phyloP scores from a whole-genome alignment of 805 yeast species.

The Suhomyces emberorum region DNA sequence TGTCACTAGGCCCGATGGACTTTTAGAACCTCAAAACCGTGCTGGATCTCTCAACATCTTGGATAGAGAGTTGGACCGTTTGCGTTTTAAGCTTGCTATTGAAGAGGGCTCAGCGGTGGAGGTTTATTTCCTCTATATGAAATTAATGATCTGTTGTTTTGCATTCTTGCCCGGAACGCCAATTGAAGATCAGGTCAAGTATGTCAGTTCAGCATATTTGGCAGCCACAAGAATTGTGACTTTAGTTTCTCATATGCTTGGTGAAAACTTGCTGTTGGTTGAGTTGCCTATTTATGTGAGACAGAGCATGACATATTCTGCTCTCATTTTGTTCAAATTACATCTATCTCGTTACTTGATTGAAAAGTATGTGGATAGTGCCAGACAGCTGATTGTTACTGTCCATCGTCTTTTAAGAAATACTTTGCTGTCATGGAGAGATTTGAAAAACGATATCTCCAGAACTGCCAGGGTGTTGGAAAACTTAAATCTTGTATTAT shows the following conservation, averaged over 20 bases:
- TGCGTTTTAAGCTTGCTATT: constrained; percentile 63
- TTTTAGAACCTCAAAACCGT: constrained; percentile 78
- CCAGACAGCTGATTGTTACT: constrained; percentile 90
- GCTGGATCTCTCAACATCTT: constrained; percentile 76
- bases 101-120: constrained; percentile 67
- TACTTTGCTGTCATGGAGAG: constrained; percentile 88
- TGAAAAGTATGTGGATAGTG: constrained; percentile 77
- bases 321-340: constrained; percentile 72
- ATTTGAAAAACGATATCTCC: constrained; percentile 84
- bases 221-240: constrained; percentile 82
- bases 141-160: constrained; percentile 79
- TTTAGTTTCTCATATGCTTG: constrained; percentile 62
- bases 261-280: constrained; percentile 62
- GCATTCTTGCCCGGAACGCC: constrained; percentile 91
- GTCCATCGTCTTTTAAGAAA: constrained; percentile 85
- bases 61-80: constrained; percentile 72
- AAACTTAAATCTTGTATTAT: constrained; percentile 79
- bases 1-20: constrained; percentile 82
- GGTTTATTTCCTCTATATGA: constrained; percentile 73
- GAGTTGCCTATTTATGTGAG: constrained; percentile 86
- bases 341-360: constrained; percentile 74
- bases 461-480: constrained; percentile 90
- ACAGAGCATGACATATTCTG: constrained; percentile 81
- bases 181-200: constrained; percentile 78
- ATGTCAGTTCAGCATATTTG: constrained; percentile 76